These are phyloP conservation scores for Wickerhamiella alocasiicola DNA, from an alignment of 805 yeast genomes.

Conservation along the genomic window DNA sequence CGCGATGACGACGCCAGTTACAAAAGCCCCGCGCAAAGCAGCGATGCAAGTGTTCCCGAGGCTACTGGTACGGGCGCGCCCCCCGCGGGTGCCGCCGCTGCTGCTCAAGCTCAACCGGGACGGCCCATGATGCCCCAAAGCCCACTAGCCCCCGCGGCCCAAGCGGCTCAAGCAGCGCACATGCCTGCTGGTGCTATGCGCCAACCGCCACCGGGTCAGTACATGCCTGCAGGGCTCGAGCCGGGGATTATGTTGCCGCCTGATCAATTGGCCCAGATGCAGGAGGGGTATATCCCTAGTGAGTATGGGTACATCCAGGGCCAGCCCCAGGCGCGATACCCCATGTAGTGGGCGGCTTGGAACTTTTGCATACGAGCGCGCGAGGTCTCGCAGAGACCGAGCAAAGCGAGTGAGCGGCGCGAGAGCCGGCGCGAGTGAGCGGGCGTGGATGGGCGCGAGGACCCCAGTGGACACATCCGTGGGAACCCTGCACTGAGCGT, in stretches of 20 bases:
- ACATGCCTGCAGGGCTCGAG: slow-evolving; percentile 9
- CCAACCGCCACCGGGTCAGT: slow-evolving; percentile 8
- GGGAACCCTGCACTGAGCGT: too few relatives aligned
- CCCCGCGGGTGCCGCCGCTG: slow-evolving; percentile 22
- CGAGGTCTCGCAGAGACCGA: too few relatives aligned
- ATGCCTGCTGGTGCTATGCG: slow-evolving; percentile 5
- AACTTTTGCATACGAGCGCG: too few relatives aligned
- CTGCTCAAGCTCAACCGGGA: not conserved
- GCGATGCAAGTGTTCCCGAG: slow-evolving; percentile 31
- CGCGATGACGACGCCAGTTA: slow-evolving; percentile 11
- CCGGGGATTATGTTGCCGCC: slow-evolving; percentile 9
- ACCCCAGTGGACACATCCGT: too few relatives aligned
- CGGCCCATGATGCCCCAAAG: not conserved
- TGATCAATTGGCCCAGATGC: slow-evolving; percentile 8
- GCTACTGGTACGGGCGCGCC: slow-evolving; percentile 2
- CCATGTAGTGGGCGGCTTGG: too few relatives aligned
- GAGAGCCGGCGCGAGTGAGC: too few relatives aligned
- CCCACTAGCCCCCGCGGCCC: slow-evolving; percentile 13
- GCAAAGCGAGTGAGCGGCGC: too few relatives aligned
- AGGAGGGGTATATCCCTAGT: slow-evolving; percentile 13
- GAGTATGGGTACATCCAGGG: slow-evolving; percentile 15
- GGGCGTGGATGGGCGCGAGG: too few relatives aligned
- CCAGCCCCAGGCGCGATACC: slow-evolving; percentile 14
- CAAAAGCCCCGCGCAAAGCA: slow-evolving; percentile 34
- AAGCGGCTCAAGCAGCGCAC: not conserved